Evolutionary conservation across 2,329 filamentous ascomycete genomes (phyloP), one percentile per base, ranked within the genome.

Genomic region (Hymenoscyphus scutula): DNA sequence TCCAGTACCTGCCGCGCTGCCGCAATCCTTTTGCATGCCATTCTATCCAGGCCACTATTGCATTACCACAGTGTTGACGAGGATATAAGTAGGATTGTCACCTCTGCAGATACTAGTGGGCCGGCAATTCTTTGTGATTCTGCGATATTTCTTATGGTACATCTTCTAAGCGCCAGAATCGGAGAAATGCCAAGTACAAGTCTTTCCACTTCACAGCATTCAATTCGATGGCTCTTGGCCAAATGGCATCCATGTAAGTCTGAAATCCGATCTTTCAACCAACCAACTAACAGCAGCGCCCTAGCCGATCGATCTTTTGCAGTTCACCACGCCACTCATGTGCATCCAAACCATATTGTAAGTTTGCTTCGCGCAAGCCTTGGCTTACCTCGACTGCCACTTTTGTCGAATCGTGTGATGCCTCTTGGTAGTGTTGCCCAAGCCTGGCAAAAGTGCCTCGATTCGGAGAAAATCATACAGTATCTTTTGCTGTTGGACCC

Each of bases 111-210:
- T 70, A 81, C 94, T 38, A 94, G 89, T 72, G 93, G 93, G 0
- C 94, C 95, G 7, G 86, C 87, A 1, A 74, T 87, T 23, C 78
- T 97, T 19, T 88, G 88, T n/a, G 95, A 98, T 73, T 87, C 92
- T 1, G 89, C 91, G 2, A 79, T 94, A 19, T 79, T 82, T 2
- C 75, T 99, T 48, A 91, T 96, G 85, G 79, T 83, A 17, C 83
- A 84, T 60, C 75, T 96, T 51, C 79, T 95, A 38, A 82, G 87
- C 61, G 78, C 86, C 48, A 85, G 86, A 59, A 87, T 89, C 67
- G 81, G 84, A 30, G 83, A 88, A 69, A 85, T 89, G 53, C 89
- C 91, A 1, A 88, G 84, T 62, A 84, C 85, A 38, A 90, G 85
- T 67, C 84, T 87, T 68, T 80, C 81, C 45, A 89, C 87, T 3